Evolutionary conservation across 176 grass and related monocot species (phyloP), one percentile per base, ranked within the genome.

Genomic region (Oryza brachyantha): DNA sequence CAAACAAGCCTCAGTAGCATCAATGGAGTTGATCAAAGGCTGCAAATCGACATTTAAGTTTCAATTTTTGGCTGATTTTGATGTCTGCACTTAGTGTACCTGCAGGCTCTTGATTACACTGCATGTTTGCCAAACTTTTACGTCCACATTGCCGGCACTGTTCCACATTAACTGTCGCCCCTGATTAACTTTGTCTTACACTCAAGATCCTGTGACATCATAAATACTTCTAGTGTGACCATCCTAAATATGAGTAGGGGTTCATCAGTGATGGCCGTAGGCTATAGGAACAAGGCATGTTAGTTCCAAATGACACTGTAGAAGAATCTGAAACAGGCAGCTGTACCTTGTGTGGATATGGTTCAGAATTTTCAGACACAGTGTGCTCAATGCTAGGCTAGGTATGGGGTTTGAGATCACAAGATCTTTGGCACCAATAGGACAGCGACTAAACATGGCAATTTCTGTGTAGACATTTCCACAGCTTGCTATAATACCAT

Each of bases 311-410:
- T 70, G 68, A 34, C 17, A 70, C 39, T 61, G 29, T 73, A 45
- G 68, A 83, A 74, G 75, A 88, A 77, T 64, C 22, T 62, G 50
- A 13, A 80, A 80, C 63, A 84, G 81, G 46, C 9, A 12, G 24
- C 11, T 42, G 57, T 66, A 43, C 34, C 10, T 45, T 66, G 26
- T 5, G 62, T n/a, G 38, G 71, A 25, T 75, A 24, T 13, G 52
- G n/a, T 57, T 57, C 52, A 57, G 52, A 57, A 57, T 10, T 57
- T 57, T 83, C 45, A 32, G 40, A 72, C 41, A 41, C 42, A 38
- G 22, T 63, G 14, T 72, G 73, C 52, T 64, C 25, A 71, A 38
- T 64, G 57, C 14, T 29, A 62, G 66, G 74, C n/a, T 16, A 70
- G 4, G 83, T 17, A 85, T 69, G 64, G 22, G 52, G 24, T 39